Conservation (phyloP, 768 basidiomycete genomes). For the Amanita polypyramis region DNA sequence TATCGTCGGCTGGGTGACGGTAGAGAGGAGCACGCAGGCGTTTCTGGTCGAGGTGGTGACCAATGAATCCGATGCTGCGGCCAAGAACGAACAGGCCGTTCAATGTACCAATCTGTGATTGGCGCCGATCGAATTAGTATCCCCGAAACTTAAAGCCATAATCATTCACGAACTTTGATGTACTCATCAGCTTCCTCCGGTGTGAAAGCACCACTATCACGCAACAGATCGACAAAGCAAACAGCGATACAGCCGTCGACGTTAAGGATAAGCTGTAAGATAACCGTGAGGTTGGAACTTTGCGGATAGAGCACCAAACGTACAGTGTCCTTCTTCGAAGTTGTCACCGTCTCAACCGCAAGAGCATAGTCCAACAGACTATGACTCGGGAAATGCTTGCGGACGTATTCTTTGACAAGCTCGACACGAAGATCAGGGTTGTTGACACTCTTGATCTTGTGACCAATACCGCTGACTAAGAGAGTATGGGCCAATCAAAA, state of each 20-base stretch:
- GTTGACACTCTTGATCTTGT: conserved; percentile 99
- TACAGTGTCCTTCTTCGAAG: conserved; percentile 93
- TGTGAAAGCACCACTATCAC: conserved; percentile 89
- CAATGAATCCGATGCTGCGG: conserved; percentile 95
- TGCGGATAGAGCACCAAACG: conserved; percentile 13
- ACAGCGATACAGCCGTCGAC: conserved; percentile 95
- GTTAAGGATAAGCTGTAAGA: conserved; percentile 75
- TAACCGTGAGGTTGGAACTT: background rate
- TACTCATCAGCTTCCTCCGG: conserved; percentile 96
- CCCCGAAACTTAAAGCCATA: background rate
- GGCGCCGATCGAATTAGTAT: background rate
- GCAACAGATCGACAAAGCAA: conserved; percentile 91
- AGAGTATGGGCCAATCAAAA: conserved; percentile 5
- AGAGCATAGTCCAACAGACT: conserved; percentile 89
- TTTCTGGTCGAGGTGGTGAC: conserved; percentile 95
- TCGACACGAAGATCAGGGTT: conserved; percentile 91
- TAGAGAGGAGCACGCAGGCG: conserved; percentile 86
- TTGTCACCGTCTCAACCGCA: conserved; percentile 95
- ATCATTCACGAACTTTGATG: conserved; percentile 48
- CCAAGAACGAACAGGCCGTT: conserved; percentile 98
- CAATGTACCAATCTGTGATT: conserved; percentile 65
- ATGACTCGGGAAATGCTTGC: conserved; percentile 93
- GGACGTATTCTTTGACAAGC: conserved; percentile 92
- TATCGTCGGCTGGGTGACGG: conserved; percentile 91
- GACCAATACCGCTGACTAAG: conserved; percentile 91